phyloP scores from a whole-genome alignment of 306 rosid species.

The Adenanthera pavonina region DNA sequence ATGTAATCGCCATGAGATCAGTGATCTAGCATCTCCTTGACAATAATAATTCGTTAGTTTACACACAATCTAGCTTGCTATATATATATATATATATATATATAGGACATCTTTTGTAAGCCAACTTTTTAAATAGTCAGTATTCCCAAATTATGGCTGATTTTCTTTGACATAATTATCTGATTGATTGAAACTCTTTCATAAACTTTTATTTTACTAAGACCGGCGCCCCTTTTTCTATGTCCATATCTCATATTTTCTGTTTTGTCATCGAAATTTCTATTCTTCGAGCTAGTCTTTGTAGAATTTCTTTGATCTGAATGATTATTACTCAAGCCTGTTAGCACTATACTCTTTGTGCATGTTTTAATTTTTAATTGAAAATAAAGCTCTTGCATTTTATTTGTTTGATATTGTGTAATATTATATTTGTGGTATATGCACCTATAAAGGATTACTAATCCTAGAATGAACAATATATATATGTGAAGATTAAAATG shows the following conservation, averaged over 20 bases:
- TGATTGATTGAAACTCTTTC: not conserved
- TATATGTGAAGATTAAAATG: no score
- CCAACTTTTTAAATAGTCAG: conserved; percentile 3
- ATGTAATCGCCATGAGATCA: conserved; percentile 8
- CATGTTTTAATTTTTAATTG: no score
- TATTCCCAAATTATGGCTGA: conserved; percentile 23
- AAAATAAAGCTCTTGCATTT: not conserved
- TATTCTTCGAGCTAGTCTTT: not conserved
- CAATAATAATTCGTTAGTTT: conserved; percentile 16
- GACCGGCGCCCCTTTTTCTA: not conserved
- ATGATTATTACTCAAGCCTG: not conserved
- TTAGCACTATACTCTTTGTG: not conserved
- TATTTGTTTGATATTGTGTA: no score
- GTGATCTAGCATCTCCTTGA: not conserved
- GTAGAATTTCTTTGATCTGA: not conserved
- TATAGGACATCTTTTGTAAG: not conserved
- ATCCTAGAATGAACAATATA: no score
- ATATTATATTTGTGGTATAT: no score
- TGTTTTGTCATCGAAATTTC: no score
- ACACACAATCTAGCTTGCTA: no score
- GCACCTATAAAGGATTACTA: no score
- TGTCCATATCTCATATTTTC: not conserved
- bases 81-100: no score
- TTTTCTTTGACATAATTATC: not conserved
- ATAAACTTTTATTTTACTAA: not conserved